Conservation (phyloP, 2,329 filamentous ascomycete genomes). For the Ambrosiella xylebori region DNA sequence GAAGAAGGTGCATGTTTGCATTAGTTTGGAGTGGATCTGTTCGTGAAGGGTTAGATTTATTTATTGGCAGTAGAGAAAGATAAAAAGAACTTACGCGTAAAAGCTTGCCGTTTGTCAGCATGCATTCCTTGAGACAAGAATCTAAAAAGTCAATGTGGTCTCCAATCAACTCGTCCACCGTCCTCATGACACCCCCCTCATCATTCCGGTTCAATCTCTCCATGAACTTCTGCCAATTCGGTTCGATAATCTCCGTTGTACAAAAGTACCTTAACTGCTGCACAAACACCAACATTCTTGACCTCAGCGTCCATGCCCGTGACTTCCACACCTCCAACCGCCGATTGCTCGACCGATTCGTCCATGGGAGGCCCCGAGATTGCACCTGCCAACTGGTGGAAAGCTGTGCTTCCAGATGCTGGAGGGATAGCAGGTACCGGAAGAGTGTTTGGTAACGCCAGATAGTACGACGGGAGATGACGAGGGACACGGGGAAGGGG, state of each 20-base stretch:
- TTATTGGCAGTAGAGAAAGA: not conserved
- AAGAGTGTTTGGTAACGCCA: constrained; percentile 93
- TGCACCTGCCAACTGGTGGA: constrained; percentile 83
- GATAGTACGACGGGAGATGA: constrained; percentile 92
- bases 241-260: constrained; percentile 91
- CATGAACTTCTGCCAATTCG: constrained; percentile 93
- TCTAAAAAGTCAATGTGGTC: constrained; percentile 97
- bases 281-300: constrained; percentile 91
- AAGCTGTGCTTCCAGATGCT: constrained; percentile 75
- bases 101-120: constrained; percentile 93
- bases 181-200: constrained; percentile 32
- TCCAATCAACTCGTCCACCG: constrained; percentile 96
- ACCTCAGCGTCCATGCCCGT: constrained; percentile 75
- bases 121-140: constrained; percentile 95
- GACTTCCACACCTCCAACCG: constrained; percentile 84
- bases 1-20: constrained; percentile 90
- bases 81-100: constrained; percentile 48
- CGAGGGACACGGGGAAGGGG: constrained; percentile 85
- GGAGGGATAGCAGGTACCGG: constrained; percentile 76
- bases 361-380: constrained; percentile 65
- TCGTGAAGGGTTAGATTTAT: not conserved
- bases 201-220: constrained; percentile 54
- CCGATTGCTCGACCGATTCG: constrained; percentile 55
- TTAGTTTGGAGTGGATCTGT: constrained; percentile 91
- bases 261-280: constrained; percentile 95